These are phyloP conservation scores for Graphilbum fragrans DNA, from an alignment of 2,329 filamentous ascomycete genomes.

Conservation along the genomic window DNA sequence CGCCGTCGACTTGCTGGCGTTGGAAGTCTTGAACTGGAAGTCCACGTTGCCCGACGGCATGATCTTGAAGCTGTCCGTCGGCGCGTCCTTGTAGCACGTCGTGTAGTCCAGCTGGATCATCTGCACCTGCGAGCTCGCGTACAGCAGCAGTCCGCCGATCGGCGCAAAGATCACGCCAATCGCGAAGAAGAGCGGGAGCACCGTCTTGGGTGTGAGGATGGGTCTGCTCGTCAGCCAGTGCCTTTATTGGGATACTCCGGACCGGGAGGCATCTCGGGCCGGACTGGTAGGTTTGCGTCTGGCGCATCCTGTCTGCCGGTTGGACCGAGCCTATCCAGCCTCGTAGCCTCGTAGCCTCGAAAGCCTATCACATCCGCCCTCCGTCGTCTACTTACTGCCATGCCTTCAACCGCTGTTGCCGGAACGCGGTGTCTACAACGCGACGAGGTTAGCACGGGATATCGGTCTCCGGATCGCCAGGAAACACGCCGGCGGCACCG, in stretches of 20 bases:
- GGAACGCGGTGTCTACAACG: conserved; percentile 74
- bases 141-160: conserved; percentile 77
- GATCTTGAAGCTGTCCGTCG: conserved; percentile 24
- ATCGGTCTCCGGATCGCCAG: neutral
- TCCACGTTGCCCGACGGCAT: conserved; percentile 49
- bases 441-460: neutral
- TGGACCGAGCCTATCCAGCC: too few relatives aligned
- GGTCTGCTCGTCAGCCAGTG: conserved; percentile 60
- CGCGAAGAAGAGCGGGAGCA: conserved; percentile 79
- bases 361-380: too few relatives aligned
- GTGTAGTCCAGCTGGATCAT: conserved; percentile 90
- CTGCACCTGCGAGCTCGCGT: conserved; percentile 76
- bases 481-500: neutral
- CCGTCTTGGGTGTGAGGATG: conserved; percentile 89
- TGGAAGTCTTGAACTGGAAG: conserved; percentile 54
- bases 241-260: too few relatives aligned
- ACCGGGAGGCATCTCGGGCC: too few relatives aligned
- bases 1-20: conserved; percentile 17
- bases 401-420: conserved; percentile 93
- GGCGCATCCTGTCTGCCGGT: too few relatives aligned
- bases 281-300: too few relatives aligned
- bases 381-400: conserved; percentile 98
- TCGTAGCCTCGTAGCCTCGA: too few relatives aligned
- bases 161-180: conserved; percentile 89
- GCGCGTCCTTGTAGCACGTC: conserved; percentile 51